Percentiles rank a stretch among this genome's conserved stretches.
Conservation (phyloP, 2,329 filamentous ascomycete genomes). For the Colletotrichum sojae region DNA sequence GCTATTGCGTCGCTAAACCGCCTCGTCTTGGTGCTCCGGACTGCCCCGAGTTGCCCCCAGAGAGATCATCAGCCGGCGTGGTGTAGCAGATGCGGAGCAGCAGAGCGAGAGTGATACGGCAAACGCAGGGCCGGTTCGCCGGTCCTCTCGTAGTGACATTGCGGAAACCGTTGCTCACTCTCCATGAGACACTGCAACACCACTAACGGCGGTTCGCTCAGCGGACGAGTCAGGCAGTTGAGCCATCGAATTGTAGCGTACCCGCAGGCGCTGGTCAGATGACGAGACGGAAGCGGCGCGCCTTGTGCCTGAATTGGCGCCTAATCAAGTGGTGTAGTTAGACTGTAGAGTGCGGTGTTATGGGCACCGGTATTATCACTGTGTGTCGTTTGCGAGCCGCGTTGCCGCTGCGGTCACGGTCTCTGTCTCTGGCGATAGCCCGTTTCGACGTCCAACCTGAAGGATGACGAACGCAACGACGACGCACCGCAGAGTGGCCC, state of each 20-base stretch:
- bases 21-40: slow-evolving; percentile 19
- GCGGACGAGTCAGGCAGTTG: slow-evolving; percentile 36
- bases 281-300: slow-evolving; percentile 4
- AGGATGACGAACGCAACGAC: no score
- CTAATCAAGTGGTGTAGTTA: background rate
- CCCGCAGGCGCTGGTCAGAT: slow-evolving; percentile 5
- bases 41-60: background rate
- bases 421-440: no score
- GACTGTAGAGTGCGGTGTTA: no score
- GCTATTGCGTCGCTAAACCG: slow-evolving; percentile 18
- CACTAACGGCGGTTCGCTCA: slow-evolving; percentile 15
- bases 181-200: slow-evolving; percentile 27
- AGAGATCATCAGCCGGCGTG: background rate
- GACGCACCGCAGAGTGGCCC: no score
- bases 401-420: no score
- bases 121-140: background rate
- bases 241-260: background rate
- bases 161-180: slow-evolving; percentile 19
- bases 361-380: no score
- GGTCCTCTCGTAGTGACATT: slow-evolving; percentile 9
- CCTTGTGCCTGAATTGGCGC: background rate
- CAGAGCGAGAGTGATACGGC: background rate
- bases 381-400: no score
- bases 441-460: no score
- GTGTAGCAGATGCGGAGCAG: slow-evolving; percentile 17